Conservation (phyloP, 2,329 filamentous ascomycete species). For the Xylaria sp. region DNA sequence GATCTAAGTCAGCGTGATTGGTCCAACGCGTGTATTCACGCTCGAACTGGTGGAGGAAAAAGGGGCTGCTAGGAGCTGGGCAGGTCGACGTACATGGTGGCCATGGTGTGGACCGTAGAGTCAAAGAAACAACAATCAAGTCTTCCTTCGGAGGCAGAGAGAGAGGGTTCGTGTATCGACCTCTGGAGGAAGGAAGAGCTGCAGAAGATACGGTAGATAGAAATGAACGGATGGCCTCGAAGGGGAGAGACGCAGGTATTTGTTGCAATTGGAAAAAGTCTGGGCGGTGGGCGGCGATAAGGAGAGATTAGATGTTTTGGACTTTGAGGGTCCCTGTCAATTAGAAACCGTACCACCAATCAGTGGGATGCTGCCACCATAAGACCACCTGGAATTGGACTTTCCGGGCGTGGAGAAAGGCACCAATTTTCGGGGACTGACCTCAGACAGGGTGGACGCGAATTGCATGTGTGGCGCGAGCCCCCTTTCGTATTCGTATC, state of each 20-base stretch:
- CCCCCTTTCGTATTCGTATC: neutral
- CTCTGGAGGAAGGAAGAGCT: conserved; percentile 1
- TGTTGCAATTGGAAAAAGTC: conserved; percentile 21
- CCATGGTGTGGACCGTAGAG: conserved; percentile 27
- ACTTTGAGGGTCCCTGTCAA: conserved; percentile 24
- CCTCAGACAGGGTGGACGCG: no score
- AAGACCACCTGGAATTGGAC: conserved; percentile 34
- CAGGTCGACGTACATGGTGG: conserved; percentile 32
- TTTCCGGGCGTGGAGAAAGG: conserved; percentile 29
- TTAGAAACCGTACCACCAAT: conserved; percentile 33
- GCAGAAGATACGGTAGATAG: conserved; percentile 13
- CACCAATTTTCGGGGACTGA: neutral
- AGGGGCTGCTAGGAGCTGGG: neutral
- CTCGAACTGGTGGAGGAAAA: neutral
- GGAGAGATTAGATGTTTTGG: conserved; percentile 25
- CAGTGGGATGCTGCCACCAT: conserved; percentile 34
- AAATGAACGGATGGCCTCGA: neutral
- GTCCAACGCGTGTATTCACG: neutral
- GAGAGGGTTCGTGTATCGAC: neutral
- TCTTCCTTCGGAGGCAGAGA: conserved; percentile 1
- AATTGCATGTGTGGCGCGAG: neutral
- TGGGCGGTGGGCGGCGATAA: conserved; percentile 27
- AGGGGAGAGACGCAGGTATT: conserved; percentile 16
- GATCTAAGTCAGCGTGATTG: conserved; percentile 10
- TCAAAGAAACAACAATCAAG: neutral